These are phyloP conservation scores for Boletus reticulatus DNA, from an alignment of 768 basidiomycete genomes.

Conservation along the genomic window DNA sequence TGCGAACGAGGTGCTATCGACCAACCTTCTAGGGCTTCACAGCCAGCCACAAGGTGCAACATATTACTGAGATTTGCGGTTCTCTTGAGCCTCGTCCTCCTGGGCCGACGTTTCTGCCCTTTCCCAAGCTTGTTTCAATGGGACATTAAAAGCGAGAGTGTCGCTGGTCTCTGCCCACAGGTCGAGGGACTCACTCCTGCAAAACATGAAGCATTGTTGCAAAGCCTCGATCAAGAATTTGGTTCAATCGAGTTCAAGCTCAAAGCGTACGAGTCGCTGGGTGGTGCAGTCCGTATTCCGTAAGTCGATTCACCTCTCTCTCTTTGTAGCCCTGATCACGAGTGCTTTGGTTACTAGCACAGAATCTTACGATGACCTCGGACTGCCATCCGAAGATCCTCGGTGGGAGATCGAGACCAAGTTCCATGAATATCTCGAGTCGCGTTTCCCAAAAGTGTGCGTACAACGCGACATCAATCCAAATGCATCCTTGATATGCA, in stretches of 20 bases:
- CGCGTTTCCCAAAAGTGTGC: slow-evolving; percentile 62
- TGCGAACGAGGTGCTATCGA: slow-evolving; percentile 5
- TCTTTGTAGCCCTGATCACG: not conserved
- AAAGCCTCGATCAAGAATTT: slow-evolving; percentile 24
- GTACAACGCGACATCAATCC: slow-evolving; percentile 8
- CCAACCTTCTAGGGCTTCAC: not conserved
- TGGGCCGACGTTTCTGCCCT: slow-evolving; percentile 6
- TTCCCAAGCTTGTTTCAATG: not conserved
- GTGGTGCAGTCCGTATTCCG: slow-evolving; percentile 37
- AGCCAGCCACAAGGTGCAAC: not conserved
- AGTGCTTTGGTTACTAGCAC: slow-evolving; percentile 37
- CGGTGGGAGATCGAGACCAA: slow-evolving; percentile 35
- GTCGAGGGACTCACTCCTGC: slow-evolving; percentile 13
- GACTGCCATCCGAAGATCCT: slow-evolving; percentile 44
- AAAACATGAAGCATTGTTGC: slow-evolving; percentile 17
- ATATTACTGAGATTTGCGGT: not conserved
- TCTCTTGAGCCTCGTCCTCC: slow-evolving; percentile 11
- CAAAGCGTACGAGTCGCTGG: slow-evolving; percentile 32
- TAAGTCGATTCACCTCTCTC: slow-evolving; percentile 2
- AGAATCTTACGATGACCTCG: slow-evolving; percentile 52
- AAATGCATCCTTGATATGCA: not conserved
- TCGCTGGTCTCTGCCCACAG: slow-evolving; percentile 26
- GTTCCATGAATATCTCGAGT: slow-evolving; percentile 27
- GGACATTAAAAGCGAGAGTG: not conserved
- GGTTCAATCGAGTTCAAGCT: slow-evolving; percentile 25